Evolutionary conservation across 116 monocot genomes (phyloP).

Genomic region (Thalassia testudinum): DNA sequence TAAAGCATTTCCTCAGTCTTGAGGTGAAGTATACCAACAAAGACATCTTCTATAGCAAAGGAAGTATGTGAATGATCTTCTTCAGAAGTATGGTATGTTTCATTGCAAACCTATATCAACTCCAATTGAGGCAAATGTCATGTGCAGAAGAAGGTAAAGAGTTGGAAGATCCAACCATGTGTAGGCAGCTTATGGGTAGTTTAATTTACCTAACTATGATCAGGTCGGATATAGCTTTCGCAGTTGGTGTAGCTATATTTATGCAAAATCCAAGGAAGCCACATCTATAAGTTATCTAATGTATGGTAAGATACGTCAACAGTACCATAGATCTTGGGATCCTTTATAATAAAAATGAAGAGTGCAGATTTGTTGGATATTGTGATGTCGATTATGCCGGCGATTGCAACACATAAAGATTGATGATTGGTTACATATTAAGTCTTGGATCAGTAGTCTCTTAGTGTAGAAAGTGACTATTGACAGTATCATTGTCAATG

Average conservation of each 20-base stretch:
- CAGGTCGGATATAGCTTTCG: conserved; percentile 1
- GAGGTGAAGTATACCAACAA: too few relatives aligned
- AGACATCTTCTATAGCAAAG: too few relatives aligned
- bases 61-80: too few relatives aligned
- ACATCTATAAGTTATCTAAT: neutral
- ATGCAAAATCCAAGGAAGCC: conserved; percentile 2
- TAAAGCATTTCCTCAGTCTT: too few relatives aligned
- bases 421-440: too few relatives aligned
- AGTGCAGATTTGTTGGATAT: too few relatives aligned
- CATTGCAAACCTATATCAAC: neutral
- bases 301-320: neutral
- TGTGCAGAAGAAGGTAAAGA: neutral
- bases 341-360: neutral
- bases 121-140: conserved; percentile 5
- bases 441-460: too few relatives aligned
- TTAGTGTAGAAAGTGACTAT: too few relatives aligned
- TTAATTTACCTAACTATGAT: conserved; percentile 6
- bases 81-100: too few relatives aligned
- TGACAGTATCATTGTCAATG: too few relatives aligned
- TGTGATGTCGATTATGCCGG: too few relatives aligned
- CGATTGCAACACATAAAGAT: too few relatives aligned
- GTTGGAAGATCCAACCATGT: conserved; percentile 3
- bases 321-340: neutral
- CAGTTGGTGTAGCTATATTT: conserved; percentile 1
- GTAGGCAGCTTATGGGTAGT: conserved; percentile 4